Evolutionary conservation across 495 filamentous ascomycete genomes (phyloP), one percentile per base, ranked within the genome.

Genomic region (Aspergillus asperescens): DNA sequence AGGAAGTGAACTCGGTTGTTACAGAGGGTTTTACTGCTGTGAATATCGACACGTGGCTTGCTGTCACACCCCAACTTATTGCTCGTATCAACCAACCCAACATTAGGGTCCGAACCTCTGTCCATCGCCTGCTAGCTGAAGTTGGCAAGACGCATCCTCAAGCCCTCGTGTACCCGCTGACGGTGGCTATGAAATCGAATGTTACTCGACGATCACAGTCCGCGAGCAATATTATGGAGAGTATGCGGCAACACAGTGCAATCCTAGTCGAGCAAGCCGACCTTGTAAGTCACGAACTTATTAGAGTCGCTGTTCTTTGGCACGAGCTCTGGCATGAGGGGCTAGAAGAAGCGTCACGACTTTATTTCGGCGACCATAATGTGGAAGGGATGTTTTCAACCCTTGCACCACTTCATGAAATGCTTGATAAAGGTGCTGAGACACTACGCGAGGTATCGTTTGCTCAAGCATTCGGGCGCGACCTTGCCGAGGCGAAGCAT

Each of bases 301-400:
- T 99, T 62, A 83, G 93, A 44, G 91, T 97, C 50, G 93, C 94
- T 0, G 94, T 99, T 1, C 62, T 97, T 19, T 99, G 93, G 93
- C 93, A 99, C 65, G 93, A 99, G 60, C 84, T 91, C 38, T 99
- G 93, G 93, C 94, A 99, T 58, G 93, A 99, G 67, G 94, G 86
- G n/a, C 78, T 99, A 10, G 93, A 99, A 67, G 94, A 99, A 69
- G 94, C 93, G 3, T 96, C 90, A 5, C 82, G 94, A 41, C 70
- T 94, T 39, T 86, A 87, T 63, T 99, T 99, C 60, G 93, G 91
- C 35, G 94, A 96, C 62, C 83, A 89, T 52, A 94, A 99, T 63
- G 89, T 95, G 47, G 88, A 96, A 48, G 95, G 91, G 64, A 97
- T 97, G 92, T 92, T 99, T 65, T 78, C 83, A 34, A 90, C 87